Evolutionary conservation across 768 basidiomycete species (phyloP), one percentile per base, ranked within the genome.

Genomic region (Boletus barrowsii): DNA sequence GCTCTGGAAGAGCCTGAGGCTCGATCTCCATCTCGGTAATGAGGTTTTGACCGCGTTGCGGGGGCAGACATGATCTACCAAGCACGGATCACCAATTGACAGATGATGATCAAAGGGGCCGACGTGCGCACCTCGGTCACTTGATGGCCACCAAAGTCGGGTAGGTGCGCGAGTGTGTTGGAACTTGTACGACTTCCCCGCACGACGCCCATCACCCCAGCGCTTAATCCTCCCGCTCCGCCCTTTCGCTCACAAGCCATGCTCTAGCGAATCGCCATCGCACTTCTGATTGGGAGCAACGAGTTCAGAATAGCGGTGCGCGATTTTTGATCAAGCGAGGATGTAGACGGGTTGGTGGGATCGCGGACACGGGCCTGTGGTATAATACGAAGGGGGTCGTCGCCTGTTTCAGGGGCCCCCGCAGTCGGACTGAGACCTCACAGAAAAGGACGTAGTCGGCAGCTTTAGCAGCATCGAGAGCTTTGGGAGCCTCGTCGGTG

Each of bases 361-460:
- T n/a, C n/a, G n/a, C n/a, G n/a, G n/a, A n/a, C n/a, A n/a, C n/a
- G n/a, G n/a, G n/a, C n/a, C n/a, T n/a, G n/a, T n/a, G n/a, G n/a
- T n/a, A n/a, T n/a, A n/a, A n/a, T 86, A 30, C 96, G 84, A 22
- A 98, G 79, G 10, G 93, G 82, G 0, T 84, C 90, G 63, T 98
- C 96, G 11, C 94, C 94, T 80, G 87, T 89, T 4, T 22, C 22
- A 22, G 22, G 3, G 22, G 22, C 22, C 70, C 98, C 95, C 10
- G 86, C 75, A 5, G 79, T 77, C 42, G 89, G 81, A 2, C 94
- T 97, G 29, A 98, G 78, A 2, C 87, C 32, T 32, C 11, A 11
- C 78, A 42, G 93, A n/a, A n/a, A n/a, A n/a, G n/a, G n/a, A n/a
- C 85, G 65, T 96, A 98, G 71, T 98, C 95, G 10, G 93, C 90